Conservation (phyloP, 306 rosid genomes). For the Vigna angularis region DNA sequence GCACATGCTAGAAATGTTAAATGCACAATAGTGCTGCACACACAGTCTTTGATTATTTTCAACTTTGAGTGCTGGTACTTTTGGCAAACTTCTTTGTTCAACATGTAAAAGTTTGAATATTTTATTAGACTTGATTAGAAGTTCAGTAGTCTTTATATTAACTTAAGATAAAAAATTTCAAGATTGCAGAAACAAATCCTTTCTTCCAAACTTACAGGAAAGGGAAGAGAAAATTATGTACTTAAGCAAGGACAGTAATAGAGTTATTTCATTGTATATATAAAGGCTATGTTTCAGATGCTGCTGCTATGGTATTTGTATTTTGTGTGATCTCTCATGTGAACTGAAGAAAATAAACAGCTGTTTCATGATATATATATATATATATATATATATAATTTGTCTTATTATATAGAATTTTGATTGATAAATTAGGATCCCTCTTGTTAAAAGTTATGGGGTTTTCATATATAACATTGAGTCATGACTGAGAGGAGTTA, state of each 20-base stretch:
- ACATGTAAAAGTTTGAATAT: neutral
- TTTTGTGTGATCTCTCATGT: neutral
- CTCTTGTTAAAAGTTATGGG: neutral
- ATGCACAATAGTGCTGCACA: neutral
- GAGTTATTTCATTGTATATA: neutral
- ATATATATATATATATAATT: too few relatives aligned
- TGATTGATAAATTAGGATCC: neutral
- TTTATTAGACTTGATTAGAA: conserved; percentile 21
- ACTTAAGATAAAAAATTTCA: conserved; percentile 11
- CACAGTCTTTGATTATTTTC: neutral
- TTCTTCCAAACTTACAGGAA: conserved; percentile 5
- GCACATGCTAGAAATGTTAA: conserved; percentile 2
- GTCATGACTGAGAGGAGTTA: neutral
- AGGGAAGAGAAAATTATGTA: neutral
- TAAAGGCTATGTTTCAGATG: conserved; percentile 10
- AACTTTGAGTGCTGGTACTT: neutral
- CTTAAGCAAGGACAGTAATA: too few relatives aligned
- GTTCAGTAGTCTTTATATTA: conserved; percentile 11
- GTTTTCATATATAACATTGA: neutral
- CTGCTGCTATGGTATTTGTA: neutral
- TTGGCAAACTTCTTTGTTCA: neutral
- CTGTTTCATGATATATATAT: neutral
- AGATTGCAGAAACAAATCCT: conserved; percentile 21
- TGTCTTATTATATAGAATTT: neutral
- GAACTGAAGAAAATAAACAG: neutral